Evolutionary conservation across 129 eudicot genomes (phyloP), one percentile per base, ranked within the genome.

Genomic region (Smallanthus sonchifolius): DNA sequence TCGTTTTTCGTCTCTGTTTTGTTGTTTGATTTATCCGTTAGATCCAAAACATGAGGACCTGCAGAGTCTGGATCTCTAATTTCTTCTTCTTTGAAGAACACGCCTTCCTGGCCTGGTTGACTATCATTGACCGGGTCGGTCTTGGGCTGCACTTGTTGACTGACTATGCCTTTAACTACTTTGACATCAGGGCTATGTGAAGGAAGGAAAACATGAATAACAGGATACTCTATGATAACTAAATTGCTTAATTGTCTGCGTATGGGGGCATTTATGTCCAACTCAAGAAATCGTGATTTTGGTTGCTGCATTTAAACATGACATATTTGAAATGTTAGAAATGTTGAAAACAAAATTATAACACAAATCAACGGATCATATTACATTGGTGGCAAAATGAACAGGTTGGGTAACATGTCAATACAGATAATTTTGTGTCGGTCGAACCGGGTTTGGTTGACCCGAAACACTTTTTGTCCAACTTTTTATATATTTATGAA

Each of bases 211-310:
- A 91, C 86, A 57, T 86, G 87, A 80, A 95, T 91, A 32, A 90
- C 88, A 5, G 97, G 99, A 67, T 95, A 95, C 84, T 95, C 99
- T 16, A 95, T 52, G 43, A 95, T 74, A 16, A 75, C 88, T 68
- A 87, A 48, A 63, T 87, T 82, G 44, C 76, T 79, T 63, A 95
- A 62, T 42, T 85, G 96, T 38, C 85, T 67, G 37, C 81, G 71
- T 48, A 95, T 45, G 30, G 99, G 86, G 67, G 83, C 76, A 42
- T 84, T 65, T 51, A 82, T 80, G 84, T 95, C 87, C 81, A 95
- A 62, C 80, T 95, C 87, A 19, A 79, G 82, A 76, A 51, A 85
- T 62, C 94, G 88, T 14, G 97, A 86, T 60, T 56, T 83, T 7
- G 81, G 77, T 20, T 84, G 90, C 99, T 86, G 83, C 86, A 75